Conservation (phyloP, 352 stramenopile genomes). For the Globisporangium orthogonon region DNA sequence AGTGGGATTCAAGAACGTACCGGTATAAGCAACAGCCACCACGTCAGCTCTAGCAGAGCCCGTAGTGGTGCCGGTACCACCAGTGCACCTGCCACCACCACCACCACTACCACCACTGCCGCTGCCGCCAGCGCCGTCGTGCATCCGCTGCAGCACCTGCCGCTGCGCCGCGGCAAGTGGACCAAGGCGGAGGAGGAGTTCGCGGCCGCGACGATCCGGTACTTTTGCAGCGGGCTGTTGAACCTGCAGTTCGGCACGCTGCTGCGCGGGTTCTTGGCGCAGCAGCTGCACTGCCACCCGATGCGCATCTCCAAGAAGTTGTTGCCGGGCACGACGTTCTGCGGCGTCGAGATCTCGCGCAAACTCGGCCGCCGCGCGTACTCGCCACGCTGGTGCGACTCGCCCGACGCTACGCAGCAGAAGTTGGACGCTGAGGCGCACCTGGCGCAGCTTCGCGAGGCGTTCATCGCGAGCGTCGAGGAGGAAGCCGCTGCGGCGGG, state of each 20-base stretch:
- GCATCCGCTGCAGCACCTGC: constrained; percentile 3
- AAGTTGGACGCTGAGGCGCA: constrained; percentile 35
- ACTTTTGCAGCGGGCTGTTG: constrained; percentile 60
- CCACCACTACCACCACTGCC: neutral
- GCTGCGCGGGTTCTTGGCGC: constrained; percentile 60
- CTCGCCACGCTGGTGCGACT: constrained; percentile 52
- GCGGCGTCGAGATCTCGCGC: constrained; percentile 60
- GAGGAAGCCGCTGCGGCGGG: constrained; percentile 22
- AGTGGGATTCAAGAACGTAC: constrained; percentile 1
- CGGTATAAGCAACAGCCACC: neutral
- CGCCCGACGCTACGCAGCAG: constrained; percentile 26
- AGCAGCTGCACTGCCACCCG: constrained; percentile 65
- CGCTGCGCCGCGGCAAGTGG: constrained; percentile 66
- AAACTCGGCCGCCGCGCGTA: constrained; percentile 70
- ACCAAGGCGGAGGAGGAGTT: constrained; percentile 62
- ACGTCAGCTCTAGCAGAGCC: no score
- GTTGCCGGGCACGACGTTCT: constrained; percentile 46
- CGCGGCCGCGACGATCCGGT: constrained; percentile 56
- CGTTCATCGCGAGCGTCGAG: constrained; percentile 59
- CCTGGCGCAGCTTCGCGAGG: constrained; percentile 27
- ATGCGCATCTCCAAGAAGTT: constrained; percentile 83
- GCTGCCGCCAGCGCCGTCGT: no score
- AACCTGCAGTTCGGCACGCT: constrained; percentile 69
- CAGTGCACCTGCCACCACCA: neutral
- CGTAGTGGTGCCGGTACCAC: neutral